Evolutionary conservation across 2,329 filamentous ascomycete species (phyloP).

Genomic region (Ophiostoma novo-ulmi): DNA sequence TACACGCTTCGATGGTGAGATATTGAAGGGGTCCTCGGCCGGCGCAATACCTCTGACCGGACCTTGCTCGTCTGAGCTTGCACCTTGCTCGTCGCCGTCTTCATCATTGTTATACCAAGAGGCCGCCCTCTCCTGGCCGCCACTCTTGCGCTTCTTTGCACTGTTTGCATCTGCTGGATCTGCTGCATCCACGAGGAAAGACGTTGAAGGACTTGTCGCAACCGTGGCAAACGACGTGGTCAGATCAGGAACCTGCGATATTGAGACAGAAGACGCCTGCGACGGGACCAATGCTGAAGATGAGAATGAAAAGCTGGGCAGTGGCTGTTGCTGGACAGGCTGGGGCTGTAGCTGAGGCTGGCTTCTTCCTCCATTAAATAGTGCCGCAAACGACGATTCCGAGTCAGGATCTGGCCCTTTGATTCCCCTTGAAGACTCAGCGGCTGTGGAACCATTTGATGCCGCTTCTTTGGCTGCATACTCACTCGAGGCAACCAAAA

Average conservation of each 20-base stretch:
- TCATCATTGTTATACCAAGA: neutral
- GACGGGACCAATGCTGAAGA: neutral
- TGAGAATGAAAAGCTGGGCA: neutral
- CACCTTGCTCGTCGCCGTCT: neutral
- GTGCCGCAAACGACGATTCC: conserved; percentile 5
- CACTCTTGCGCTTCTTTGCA: neutral
- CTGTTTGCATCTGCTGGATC: neutral
- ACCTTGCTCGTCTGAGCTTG: conserved; percentile 4
- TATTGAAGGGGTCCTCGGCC: neutral
- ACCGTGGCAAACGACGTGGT: neutral
- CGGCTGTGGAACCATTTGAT: neutral
- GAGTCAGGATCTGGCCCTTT: neutral
- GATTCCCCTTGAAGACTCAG: neutral
- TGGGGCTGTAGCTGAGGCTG: conserved; percentile 6
- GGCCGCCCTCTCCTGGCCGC: no score
- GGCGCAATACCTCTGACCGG: neutral
- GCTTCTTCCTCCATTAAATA: conserved; percentile 7
- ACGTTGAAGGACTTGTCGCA: neutral
- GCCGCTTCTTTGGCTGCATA: conserved; percentile 19
- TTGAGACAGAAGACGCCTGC: neutral
- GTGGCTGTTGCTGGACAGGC: neutral
- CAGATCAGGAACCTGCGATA: neutral
- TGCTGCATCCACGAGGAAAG: neutral
- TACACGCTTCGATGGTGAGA: neutral
- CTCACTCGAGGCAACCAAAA: conserved; percentile 22